These are phyloP conservation scores for Globisporangium solare DNA, from an alignment of 352 stramenopile genomes.

Conservation along the genomic window DNA sequence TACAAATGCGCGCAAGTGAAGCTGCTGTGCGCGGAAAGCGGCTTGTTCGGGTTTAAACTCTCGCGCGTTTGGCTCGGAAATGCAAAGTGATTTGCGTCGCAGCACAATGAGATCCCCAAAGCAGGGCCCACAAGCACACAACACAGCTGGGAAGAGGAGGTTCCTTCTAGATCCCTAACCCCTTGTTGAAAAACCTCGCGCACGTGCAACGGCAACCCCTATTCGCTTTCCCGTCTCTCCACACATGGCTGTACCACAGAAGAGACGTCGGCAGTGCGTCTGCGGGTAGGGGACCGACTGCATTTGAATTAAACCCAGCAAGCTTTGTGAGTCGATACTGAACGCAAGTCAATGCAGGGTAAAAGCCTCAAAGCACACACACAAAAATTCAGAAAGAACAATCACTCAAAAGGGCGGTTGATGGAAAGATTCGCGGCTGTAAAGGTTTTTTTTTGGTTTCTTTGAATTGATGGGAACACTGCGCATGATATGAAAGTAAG, in stretches of 20 bases:
- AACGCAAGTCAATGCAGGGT: too few relatives aligned
- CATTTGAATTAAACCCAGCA: not conserved
- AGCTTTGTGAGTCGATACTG: not conserved
- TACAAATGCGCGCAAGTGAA: not conserved
- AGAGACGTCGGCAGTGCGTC: not conserved
- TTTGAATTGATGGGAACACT: not conserved
- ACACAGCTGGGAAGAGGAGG: not conserved
- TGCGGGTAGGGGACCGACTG: not conserved
- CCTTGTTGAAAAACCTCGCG: not conserved
- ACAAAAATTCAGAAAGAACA: constrained; percentile 9
- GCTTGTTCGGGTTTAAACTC: not conserved
- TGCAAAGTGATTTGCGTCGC: not conserved
- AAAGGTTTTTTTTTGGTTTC: not conserved
- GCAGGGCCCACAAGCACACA: not conserved
- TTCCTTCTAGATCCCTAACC: constrained; percentile 6
- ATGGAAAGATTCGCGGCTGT: constrained; percentile 3
- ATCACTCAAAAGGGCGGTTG: not conserved
- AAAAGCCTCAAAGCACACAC: too few relatives aligned
- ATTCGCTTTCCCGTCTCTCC: not conserved
- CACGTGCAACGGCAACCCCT: not conserved
- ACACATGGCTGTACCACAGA: not conserved
- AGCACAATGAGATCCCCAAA: constrained; percentile 8
- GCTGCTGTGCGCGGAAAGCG: not conserved
- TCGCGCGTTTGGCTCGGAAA: not conserved
- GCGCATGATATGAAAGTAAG: not conserved